A percentile compares a stretch with the other conserved stretches of the same genome.
phyloP scores from a whole-genome alignment of 257 asterid species.

The Lithospermum erythrorhizon region DNA sequence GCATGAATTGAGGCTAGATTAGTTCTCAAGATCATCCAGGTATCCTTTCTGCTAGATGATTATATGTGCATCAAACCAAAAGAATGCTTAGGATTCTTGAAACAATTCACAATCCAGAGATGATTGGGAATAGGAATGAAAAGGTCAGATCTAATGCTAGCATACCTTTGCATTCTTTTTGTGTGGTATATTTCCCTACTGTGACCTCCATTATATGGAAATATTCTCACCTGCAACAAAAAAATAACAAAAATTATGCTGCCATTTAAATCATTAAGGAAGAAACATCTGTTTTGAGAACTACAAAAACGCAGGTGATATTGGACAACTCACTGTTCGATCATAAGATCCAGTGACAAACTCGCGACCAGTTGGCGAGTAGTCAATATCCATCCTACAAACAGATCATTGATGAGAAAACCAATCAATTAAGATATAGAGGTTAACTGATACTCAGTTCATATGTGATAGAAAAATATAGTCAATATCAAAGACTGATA shows the following conservation, averaged over 20 bases:
- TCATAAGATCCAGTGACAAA: constrained; percentile 97
- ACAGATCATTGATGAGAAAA: constrained; percentile 1
- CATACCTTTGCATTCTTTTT: constrained; percentile 96
- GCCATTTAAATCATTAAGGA: background rate
- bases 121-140: background rate
- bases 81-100: background rate
- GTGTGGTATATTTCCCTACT: constrained; percentile 94
- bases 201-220: constrained; percentile 86
- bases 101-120: background rate
- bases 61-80: background rate
- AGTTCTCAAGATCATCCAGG: constrained; percentile 6
- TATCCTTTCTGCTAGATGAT: background rate
- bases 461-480: background rate
- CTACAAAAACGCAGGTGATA: background rate
- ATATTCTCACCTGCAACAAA: constrained; percentile 70
- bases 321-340: constrained; percentile 61
- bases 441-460: background rate
- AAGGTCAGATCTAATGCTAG: constrained; percentile 3
- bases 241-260: constrained; percentile 3
- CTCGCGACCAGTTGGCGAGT: constrained; percentile 97
- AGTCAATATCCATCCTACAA: constrained; percentile 91
- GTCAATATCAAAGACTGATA: constrained; percentile 7
- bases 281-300: background rate
- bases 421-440: background rate
- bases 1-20: constrained; percentile 13